Evolutionary conservation across 2,329 filamentous ascomycete genomes (phyloP).

Genomic region (Xylaria sp.): DNA sequence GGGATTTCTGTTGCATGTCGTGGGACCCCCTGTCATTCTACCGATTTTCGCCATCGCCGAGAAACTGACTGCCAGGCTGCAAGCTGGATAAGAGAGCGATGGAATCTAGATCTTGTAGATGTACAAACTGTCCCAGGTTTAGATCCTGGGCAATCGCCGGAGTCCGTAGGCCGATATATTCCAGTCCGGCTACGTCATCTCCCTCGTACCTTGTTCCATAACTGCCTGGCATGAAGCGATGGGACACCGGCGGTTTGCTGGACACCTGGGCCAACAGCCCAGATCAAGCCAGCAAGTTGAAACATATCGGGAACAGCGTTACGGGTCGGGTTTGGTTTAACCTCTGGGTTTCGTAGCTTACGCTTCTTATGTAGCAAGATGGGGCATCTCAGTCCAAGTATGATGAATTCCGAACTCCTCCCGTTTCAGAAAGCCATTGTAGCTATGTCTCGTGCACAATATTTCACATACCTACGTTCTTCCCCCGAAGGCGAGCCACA

Average conservation of each 20-base stretch:
- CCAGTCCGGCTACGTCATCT: background rate
- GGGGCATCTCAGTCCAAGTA: conserved; percentile 19
- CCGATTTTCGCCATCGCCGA: background rate
- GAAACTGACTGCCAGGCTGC: background rate
- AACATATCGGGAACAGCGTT: background rate
- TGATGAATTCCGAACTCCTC: conserved; percentile 38
- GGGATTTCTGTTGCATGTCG: background rate
- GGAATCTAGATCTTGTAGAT: background rate
- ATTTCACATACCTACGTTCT: conserved; percentile 35
- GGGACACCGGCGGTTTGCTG: background rate
- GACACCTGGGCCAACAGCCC: background rate
- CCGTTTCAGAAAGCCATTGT: conserved; percentile 44
- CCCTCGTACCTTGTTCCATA: background rate
- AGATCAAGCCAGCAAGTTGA: background rate
- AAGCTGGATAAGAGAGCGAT: background rate
- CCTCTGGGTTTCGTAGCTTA: background rate
- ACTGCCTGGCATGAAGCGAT: background rate
- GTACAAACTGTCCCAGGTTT: background rate
- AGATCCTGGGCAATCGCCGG: background rate
- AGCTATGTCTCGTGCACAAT: conserved; percentile 48
- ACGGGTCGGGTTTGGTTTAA: background rate
- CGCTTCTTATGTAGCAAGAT: background rate
- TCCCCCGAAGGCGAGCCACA: conserved; percentile 3
- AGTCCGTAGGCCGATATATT: background rate
- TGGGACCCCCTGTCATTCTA: background rate